Evolutionary conservation across 495 filamentous ascomycete species (phyloP).

Genomic region (Xylaria acuta): DNA sequence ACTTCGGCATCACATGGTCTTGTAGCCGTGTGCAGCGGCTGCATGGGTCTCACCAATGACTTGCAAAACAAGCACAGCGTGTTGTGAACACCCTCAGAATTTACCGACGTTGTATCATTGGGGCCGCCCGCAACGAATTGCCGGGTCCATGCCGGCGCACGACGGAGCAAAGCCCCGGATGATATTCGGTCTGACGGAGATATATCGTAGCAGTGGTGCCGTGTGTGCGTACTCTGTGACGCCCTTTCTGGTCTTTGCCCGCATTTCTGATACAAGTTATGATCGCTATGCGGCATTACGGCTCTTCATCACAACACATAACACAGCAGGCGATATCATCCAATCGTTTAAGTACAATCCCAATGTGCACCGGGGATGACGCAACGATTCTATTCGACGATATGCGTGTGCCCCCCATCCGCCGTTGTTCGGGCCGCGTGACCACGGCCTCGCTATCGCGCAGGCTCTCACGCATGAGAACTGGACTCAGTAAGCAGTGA

Average conservation of each 20-base stretch:
- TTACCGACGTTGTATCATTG: slow-evolving; percentile 64
- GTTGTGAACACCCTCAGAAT: slow-evolving; percentile 64
- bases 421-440: slow-evolving; percentile 54
- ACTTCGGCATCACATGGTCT: slow-evolving; percentile 64
- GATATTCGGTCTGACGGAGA: slow-evolving; percentile 67
- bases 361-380: slow-evolving; percentile 66
- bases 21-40: slow-evolving; percentile 45
- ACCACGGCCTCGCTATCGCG: slow-evolving; percentile 60
- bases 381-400: slow-evolving; percentile 57
- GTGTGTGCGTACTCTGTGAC: slow-evolving; percentile 60
- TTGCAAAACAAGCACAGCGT: slow-evolving; percentile 66
- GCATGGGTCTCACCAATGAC: slow-evolving; percentile 65
- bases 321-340: slow-evolving; percentile 53
- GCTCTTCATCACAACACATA: slow-evolving; percentile 60
- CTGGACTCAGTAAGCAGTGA: slow-evolving; percentile 65
- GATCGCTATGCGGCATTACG: slow-evolving; percentile 59
- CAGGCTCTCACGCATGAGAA: slow-evolving; percentile 70
- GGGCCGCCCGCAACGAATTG: slow-evolving; percentile 56
- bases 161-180: slow-evolving; percentile 53
- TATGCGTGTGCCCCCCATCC: slow-evolving; percentile 56
- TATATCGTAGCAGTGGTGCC: slow-evolving; percentile 66
- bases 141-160: slow-evolving; percentile 53
- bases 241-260: slow-evolving; percentile 64
- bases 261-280: slow-evolving; percentile 54
- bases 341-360: slow-evolving; percentile 66